Evolutionary conservation across 140 eudicot genomes (phyloP).

Genomic region (Senecio squalidus): DNA sequence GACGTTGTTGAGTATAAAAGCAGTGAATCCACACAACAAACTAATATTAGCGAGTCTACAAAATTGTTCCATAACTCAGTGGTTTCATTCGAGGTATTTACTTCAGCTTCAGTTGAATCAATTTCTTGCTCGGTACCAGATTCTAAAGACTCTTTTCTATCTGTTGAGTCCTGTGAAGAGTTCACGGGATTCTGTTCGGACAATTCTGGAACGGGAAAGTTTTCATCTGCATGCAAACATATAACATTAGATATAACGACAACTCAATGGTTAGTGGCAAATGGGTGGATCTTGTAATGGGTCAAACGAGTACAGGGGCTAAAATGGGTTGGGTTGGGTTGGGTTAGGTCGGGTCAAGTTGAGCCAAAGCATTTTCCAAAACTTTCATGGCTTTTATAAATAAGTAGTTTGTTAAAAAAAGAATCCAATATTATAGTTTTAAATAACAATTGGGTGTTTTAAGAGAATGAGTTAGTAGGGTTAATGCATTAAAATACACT

Average conservation of each 20-base stretch:
- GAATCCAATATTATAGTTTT: background rate
- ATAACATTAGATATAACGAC: slow-evolving; percentile 12
- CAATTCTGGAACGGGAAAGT: slow-evolving; percentile 37
- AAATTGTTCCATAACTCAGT: slow-evolving; percentile 30
- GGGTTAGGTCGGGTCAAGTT: too few species aligned
- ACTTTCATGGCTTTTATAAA: background rate
- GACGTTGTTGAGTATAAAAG: slow-evolving; percentile 55
- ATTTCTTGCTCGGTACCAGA: slow-evolving; percentile 22
- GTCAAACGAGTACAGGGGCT: background rate
- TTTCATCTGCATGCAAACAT: slow-evolving; percentile 49
- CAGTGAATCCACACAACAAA: slow-evolving; percentile 67
- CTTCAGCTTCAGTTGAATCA: slow-evolving; percentile 31
- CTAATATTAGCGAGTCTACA: slow-evolving; percentile 53
- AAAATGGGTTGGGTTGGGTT: background rate
- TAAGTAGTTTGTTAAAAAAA: background rate
- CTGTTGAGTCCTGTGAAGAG: slow-evolving; percentile 38
- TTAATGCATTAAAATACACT: background rate
- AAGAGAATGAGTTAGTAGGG: background rate
- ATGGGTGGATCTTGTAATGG: background rate
- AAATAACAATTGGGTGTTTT: background rate
- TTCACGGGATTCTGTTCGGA: slow-evolving; percentile 29
- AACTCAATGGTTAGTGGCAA: background rate
- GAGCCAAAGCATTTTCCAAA: background rate
- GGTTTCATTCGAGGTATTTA: slow-evolving; percentile 24
- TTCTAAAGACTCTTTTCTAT: slow-evolving; percentile 30